Base-by-base conservation (phyloP, 1,284 basidiomycete species). In the Pholiota adiposa region DNA sequence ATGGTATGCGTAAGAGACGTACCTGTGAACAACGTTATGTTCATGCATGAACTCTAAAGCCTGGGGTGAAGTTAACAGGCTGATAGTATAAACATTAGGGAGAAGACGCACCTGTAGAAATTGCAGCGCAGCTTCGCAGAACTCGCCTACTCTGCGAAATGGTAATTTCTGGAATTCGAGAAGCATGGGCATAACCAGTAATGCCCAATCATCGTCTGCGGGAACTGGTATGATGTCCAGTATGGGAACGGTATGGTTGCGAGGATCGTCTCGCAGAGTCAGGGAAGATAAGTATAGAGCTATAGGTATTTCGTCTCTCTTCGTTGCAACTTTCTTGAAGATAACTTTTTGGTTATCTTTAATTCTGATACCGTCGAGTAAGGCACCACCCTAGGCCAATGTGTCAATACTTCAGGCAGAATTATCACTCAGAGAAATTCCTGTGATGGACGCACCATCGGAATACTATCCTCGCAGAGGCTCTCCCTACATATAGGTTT, bases 1-100 rank as follows among this genome's bases (percentile, higher is more conserved):
- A 36, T 33, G 9, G 14, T 3, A 34, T 3, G 8, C 31, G n/a
- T 8, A n/a, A n/a, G 25, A 5, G 31, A 21, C 18, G 23, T 25
- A 66, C 65, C 52, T 54, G 31, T 69, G 67, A 1, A 64, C 58
- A 21, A 70, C 60, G 18, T 64, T 65, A 33, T 69, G 61, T 9
- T 61, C 56, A 40, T 69, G 68, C 64, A 70, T 64, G 29, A 69
- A 67, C 23, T 59, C 61, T 3, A 71, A 50, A 23, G 65, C 67
- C 67, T 69, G 3, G 4, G n/a, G 19, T 6, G 19, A 55, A 25
- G 23, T n/a, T n/a, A n/a, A n/a, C n/a, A n/a, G n/a, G n/a, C n/a
- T n/a, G n/a, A n/a, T n/a, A n/a, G n/a, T n/a, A n/a, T n/a, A 29
- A 57, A 38, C 36, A 38, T 16, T 19, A 21, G 33, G 40, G 23